phyloP scores from a whole-genome alignment of 2,329 filamentous ascomycete genomes.

The Colletotrichum sp. region DNA sequence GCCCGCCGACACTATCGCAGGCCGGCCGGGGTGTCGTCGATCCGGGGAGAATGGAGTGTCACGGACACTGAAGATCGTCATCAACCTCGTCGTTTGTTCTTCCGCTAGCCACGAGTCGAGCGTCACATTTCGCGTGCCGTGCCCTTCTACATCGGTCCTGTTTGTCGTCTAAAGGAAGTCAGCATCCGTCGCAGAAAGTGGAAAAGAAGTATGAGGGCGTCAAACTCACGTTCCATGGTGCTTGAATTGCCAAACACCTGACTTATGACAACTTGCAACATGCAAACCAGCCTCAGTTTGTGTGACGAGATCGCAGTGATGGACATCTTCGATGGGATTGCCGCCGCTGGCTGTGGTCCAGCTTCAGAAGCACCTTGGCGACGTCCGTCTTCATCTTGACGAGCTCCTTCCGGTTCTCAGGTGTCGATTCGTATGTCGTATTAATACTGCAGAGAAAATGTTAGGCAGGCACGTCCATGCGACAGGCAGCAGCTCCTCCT shows the following conservation, averaged over 20 bases:
- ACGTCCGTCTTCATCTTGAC: not conserved
- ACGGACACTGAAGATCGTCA: not conserved
- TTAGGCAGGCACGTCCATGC: not conserved
- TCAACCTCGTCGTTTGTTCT: not conserved
- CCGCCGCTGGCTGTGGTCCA: not conserved
- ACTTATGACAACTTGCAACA: not conserved
- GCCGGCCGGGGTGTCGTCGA: not conserved
- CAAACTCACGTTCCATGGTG: not conserved
- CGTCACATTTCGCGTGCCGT: not conserved
- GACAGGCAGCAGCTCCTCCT: too few relatives aligned
- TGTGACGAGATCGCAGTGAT: not conserved
- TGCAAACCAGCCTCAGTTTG: not conserved
- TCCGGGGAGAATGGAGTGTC: not conserved
- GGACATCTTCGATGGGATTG: not conserved
- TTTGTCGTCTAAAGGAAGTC: not conserved
- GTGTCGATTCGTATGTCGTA: not conserved
- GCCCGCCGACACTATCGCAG: not conserved
- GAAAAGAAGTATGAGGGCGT: not conserved
- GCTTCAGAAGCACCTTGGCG: not conserved
- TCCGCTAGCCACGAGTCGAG: not conserved
- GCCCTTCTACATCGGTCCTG: not conserved
- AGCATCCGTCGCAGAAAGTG: not conserved
- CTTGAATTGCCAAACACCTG: not conserved
- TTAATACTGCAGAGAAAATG: not conserved
- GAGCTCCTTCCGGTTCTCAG: conserved; percentile 1